Percentiles rank a stretch among this genome's conserved stretches.
Evolutionary conservation across 2,329 filamentous ascomycete species (phyloP).

Genomic region (Eutypella sp.): DNA sequence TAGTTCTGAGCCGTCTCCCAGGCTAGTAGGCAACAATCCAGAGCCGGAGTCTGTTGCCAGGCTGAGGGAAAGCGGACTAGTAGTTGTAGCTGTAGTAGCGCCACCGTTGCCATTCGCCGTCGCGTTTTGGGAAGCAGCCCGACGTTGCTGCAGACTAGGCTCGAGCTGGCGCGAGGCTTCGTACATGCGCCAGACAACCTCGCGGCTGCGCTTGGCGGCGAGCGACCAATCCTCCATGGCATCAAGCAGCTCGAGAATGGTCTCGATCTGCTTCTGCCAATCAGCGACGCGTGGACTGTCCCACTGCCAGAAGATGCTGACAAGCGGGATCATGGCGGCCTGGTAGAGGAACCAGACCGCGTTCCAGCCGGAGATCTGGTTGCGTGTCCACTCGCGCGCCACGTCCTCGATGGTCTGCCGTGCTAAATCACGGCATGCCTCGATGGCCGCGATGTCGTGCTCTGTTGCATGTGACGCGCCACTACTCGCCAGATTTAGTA

Average conservation of each 20-base stretch:
- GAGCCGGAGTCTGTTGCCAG: constrained; percentile 30
- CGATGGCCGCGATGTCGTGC: constrained; percentile 63
- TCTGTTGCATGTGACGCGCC: constrained; percentile 45
- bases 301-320: constrained; percentile 68
- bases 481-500: constrained; percentile 60
- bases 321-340: constrained; percentile 71
- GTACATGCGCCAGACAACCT: constrained; percentile 60
- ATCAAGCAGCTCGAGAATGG: constrained; percentile 55
- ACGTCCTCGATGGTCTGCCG: constrained; percentile 70
- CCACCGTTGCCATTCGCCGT: constrained; percentile 10
- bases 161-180: constrained; percentile 46
- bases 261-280: constrained; percentile 55
- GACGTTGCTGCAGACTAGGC: constrained; percentile 24
- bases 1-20: constrained; percentile 34
- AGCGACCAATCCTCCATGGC: constrained; percentile 62
- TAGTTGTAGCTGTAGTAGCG: constrained; percentile 15
- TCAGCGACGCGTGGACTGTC: constrained; percentile 42
- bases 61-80: constrained; percentile 24
- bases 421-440: constrained; percentile 64
- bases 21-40: constrained; percentile 22
- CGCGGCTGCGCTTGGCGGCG: constrained; percentile 56
- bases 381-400: constrained; percentile 61
- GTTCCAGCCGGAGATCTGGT: constrained; percentile 76
- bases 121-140: constrained; percentile 21
- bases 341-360: constrained; percentile 80